Conservation (phyloP, 2,329 filamentous ascomycete genomes). For the Onygenales sp. region DNA sequence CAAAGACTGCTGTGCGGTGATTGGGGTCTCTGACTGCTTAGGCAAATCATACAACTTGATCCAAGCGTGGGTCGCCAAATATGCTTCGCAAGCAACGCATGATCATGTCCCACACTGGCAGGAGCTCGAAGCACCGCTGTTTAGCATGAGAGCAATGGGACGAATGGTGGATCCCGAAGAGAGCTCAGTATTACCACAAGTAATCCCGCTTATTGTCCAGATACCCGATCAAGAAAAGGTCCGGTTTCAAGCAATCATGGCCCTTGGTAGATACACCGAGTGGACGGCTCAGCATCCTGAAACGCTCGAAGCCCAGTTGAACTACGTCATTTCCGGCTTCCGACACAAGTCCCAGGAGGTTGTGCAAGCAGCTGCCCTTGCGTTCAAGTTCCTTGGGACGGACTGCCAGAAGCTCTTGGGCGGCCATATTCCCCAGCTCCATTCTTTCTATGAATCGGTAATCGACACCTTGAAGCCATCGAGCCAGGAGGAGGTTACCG, state of each 20-base stretch:
- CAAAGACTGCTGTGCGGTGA: conserved; percentile 93
- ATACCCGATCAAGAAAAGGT: conserved; percentile 95
- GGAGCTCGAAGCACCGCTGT: conserved; percentile 86
- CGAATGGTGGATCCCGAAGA: conserved; percentile 91
- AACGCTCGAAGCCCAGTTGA: conserved; percentile 83
- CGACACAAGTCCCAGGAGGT: conserved; percentile 83
- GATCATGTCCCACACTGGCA: conserved; percentile 88
- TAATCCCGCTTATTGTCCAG: conserved; percentile 87
- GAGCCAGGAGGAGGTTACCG: conserved; percentile 93
- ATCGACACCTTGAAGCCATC: conserved; percentile 73
- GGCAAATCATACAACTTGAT: conserved; percentile 81
- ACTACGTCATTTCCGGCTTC: conserved; percentile 92
- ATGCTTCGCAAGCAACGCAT: conserved; percentile 64
- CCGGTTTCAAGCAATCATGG: conserved; percentile 98
- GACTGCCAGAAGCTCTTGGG: conserved; percentile 85
- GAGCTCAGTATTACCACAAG: conserved; percentile 72
- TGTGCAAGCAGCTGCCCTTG: conserved; percentile 78
- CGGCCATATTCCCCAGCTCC: conserved; percentile 73
- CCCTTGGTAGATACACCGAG: conserved; percentile 89
- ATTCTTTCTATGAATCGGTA: conserved; percentile 84
- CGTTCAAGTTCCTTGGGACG: conserved; percentile 94
- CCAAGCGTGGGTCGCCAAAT: conserved; percentile 76
- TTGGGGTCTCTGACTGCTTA: conserved; percentile 85
- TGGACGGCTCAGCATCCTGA: conserved; percentile 94
- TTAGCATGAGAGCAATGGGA: conserved; percentile 91